Evolutionary conservation across 1,284 basidiomycete species (phyloP).

Genomic region (Takashimella tepidaria): DNA sequence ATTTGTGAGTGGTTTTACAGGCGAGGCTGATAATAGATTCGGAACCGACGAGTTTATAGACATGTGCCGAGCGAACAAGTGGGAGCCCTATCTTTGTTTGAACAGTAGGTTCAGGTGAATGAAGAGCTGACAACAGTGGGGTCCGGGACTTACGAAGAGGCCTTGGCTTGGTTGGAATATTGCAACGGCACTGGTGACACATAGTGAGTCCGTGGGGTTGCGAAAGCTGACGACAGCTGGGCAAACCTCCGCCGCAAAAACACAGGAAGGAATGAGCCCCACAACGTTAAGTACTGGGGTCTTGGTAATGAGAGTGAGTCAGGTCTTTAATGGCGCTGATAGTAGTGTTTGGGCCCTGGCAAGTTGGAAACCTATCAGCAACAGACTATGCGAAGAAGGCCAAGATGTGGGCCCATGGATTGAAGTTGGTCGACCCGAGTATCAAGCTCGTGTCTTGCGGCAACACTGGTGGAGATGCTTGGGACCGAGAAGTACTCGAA

Average conservation of each 20-base stretch:
- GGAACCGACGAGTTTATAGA: slow-evolving; percentile 55
- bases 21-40: slow-evolving; percentile 48
- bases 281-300: slow-evolving; percentile 51
- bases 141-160: slow-evolving; percentile 58
- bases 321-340: background rate
- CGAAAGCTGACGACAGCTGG: slow-evolving; percentile 50
- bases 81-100: slow-evolving; percentile 58
- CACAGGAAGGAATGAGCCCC: slow-evolving; percentile 57
- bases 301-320: slow-evolving; percentile 44
- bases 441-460: slow-evolving; percentile 59
- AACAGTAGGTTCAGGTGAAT: slow-evolving; percentile 39
- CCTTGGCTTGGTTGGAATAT: slow-evolving; percentile 61
- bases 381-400: slow-evolving; percentile 57
- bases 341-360: slow-evolving; percentile 58
- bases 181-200: slow-evolving; percentile 52
- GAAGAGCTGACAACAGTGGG: slow-evolving; percentile 47
- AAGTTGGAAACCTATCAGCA: slow-evolving; percentile 58
- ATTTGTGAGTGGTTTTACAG: too few species aligned
- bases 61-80: slow-evolving; percentile 27
- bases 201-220: slow-evolving; percentile 7
- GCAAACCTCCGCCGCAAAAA: slow-evolving; percentile 56
- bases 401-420: slow-evolving; percentile 59
- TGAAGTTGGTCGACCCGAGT: slow-evolving; percentile 57
- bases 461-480: slow-evolving; percentile 42
- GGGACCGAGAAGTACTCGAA: slow-evolving; percentile 43